These are phyloP conservation scores for Mortierella sp. DNA, from an alignment of 371 early-diverging fungal genomes.

Conservation along the genomic window DNA sequence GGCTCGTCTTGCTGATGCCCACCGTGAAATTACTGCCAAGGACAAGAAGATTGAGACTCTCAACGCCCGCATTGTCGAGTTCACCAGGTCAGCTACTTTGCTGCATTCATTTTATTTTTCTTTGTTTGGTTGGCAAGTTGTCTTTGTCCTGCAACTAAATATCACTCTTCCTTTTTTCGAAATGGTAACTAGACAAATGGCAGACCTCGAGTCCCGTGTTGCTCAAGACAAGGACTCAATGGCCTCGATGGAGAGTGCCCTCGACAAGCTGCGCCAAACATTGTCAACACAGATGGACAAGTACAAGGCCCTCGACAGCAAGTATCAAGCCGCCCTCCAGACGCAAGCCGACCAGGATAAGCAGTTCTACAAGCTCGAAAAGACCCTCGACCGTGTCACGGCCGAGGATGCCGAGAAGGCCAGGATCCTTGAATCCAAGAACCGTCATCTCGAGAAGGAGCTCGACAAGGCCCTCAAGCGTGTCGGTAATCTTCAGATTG, in stretches of 20 bases:
- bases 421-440: neutral
- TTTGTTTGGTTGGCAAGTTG: neutral
- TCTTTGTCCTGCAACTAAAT: neutral
- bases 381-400: neutral
- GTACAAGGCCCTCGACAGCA: constrained; percentile 28
- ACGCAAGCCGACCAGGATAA: constrained; percentile 22
- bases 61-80: constrained; percentile 20
- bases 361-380: constrained; percentile 22
- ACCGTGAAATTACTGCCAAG: constrained; percentile 12
- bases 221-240: constrained; percentile 18
- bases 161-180: neutral
- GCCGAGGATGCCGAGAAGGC: constrained; percentile 15
- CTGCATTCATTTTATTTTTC: neutral
- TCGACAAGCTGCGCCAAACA: constrained; percentile 15
- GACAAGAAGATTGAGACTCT: constrained; percentile 26
- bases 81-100: constrained; percentile 6
- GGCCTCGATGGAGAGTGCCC: constrained; percentile 6
- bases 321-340: constrained; percentile 7
- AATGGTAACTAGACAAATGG: constrained; percentile 11
- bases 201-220: constrained; percentile 3
- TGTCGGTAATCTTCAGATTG: constrained; percentile 17
- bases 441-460: constrained; percentile 22
- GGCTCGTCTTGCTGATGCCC: constrained; percentile 17
- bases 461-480: constrained; percentile 10
- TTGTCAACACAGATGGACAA: constrained; percentile 23